Evolutionary conservation across 129 eudicot species (phyloP), one percentile per base, ranked within the genome.

Genomic region (Gnaphalium uliginosum): DNA sequence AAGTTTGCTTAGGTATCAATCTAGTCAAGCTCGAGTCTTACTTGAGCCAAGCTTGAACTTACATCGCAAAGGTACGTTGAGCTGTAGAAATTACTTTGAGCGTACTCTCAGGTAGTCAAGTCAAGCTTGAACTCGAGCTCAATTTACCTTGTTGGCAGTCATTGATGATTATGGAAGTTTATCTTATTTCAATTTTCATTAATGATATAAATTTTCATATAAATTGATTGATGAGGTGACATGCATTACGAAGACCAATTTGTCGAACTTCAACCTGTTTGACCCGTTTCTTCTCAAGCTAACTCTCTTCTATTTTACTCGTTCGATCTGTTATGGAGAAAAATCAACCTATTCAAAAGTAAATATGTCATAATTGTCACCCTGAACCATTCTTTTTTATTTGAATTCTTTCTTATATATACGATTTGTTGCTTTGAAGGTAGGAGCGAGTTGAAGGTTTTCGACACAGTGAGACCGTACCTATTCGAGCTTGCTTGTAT

Each of bases 401-500:
- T 39, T 39, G 60, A 54, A 5, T 3, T 54, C 25, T 19, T 54
- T 22, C 25, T 22, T n/a, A 54, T 39, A 64, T 8, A 64, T 11
- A 6, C 13, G 41, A 5, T 65, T 65, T 65, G 48, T 53, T 61
- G 35, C 24, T 62, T 1, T 61, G 43, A 37, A 62, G 78, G 78
- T 39, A 74, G 14, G 71, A 54, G 68, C 10, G 71, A 43, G 30
- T 57, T 62, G 30, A 74, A 74, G 14, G 78, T 74, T 25, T 74
- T 41, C 46, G 1, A 74, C 15, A 62, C 70, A 0, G 78, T 62
- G 18, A 74, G 35, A 23, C 56, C 67, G 24, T 74, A 62, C 22
- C 32, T 54, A 8, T 86, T 83, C 48, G 85, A 88, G 72, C 83
- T 88, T 0, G 88, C 94, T 13, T 73, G 78, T 46, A 27, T 35